Evolutionary conservation across 176 grass and related monocot genomes (phyloP).

Genomic region (Cocos nucifera): DNA sequence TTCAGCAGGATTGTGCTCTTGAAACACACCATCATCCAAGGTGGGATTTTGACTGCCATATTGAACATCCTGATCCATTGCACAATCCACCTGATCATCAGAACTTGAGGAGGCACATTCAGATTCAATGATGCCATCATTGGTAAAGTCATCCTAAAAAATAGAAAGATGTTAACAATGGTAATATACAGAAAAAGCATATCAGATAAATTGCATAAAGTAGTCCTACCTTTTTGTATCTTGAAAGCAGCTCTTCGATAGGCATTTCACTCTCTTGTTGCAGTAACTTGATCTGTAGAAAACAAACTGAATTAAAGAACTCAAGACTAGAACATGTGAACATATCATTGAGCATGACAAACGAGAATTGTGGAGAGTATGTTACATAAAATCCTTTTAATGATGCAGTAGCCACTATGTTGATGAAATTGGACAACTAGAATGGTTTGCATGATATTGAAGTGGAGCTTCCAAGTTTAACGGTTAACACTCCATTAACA

Average conservation of each 20-base stretch:
- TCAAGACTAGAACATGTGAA: neutral
- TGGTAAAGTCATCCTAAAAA: conserved; percentile 73
- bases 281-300: conserved; percentile 72
- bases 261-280: conserved; percentile 91
- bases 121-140: conserved; percentile 40
- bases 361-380: too few species aligned
- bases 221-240: conserved; percentile 68
- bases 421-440: too few species aligned
- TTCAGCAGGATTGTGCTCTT: conserved; percentile 22
- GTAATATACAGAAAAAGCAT: neutral
- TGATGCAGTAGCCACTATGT: too few species aligned
- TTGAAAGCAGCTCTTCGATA: conserved; percentile 82
- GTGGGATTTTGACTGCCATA: conserved; percentile 16
- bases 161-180: conserved; percentile 32
- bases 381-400: too few species aligned
- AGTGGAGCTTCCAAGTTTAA: too few species aligned
- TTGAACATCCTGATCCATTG: conserved; percentile 27
- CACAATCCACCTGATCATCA: conserved; percentile 36
- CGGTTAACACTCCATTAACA: too few species aligned
- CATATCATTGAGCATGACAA: neutral
- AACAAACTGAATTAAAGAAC: neutral
- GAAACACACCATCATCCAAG: conserved; percentile 1
- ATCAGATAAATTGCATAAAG: conserved; percentile 16
- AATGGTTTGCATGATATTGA: too few species aligned
- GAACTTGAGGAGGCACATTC: conserved; percentile 45